Base-by-base conservation (phyloP, 2,329 filamentous ascomycete species). In the Curvularia spicifera region DNA sequence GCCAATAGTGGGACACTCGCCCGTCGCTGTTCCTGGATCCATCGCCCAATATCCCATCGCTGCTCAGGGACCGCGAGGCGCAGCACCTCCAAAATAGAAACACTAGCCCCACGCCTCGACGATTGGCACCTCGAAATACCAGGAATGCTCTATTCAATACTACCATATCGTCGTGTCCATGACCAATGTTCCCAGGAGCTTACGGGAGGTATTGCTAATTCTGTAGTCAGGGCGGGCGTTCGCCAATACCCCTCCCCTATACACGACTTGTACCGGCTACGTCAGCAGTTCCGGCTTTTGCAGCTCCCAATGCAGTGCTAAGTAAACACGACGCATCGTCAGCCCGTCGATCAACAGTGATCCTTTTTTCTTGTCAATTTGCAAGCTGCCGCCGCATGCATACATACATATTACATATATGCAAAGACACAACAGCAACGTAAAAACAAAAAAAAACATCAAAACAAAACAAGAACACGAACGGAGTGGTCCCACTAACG, bases 21-120 rank as follows among this genome's bases (percentile, higher is more conserved):
- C 56, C 59, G 61, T 56, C 57, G 46, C 61, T 52, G 63, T 71
- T 60, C 69, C 67, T 71, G 71, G 71, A 65, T 67, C 69, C 69
- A 75, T 75, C 72, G 62, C 71, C 72, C 71, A 59, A 64, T 60
- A 70, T 66, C 22, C 51, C 46, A 58, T 43, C 20, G 51, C 40
- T 66, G 68, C 43, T 51, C 67, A 67, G 68, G 67, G 65, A 67
- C 61, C 60, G 55, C 53, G 57, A 68, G 63, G 74, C 74, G 71
- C 71, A 75, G 73, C 69, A 58, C 2, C 53, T 64, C 68, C 63
- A 71, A 71, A 74, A 73, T 75, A 74, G 73, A 62, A 73, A 65
- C 71, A 60, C 68, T 69, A 70, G 24, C 49, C 59, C 57, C 42
- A 51, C 62, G 61, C 59, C 57, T 56, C 65, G 48, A 59, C 63